Base-by-base conservation (phyloP, 2,329 filamentous ascomycete species). In the Diaporthe citri region DNA sequence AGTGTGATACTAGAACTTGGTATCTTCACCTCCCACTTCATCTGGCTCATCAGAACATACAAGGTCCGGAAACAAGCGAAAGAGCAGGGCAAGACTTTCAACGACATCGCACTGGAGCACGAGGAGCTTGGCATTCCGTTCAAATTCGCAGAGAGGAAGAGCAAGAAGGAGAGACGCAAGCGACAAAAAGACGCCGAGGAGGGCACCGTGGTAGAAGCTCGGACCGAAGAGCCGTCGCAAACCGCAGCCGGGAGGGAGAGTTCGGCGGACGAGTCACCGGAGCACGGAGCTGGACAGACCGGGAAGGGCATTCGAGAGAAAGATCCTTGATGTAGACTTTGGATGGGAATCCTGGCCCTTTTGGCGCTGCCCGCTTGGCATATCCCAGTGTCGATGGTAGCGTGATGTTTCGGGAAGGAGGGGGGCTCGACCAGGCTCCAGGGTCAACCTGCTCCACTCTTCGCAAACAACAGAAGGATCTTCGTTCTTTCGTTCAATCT, bases 1-100 rank as follows among this genome's bases (percentile, higher is more conserved):
- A 91, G 90, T 75, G 85, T 90, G 73, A 57, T 88, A 4, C 85
- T 93, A 17, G 91, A 93, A 79, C 81, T 87, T 9, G 91, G 90
- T 15, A 92, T 93, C 73, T 91, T 92, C 78, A 64, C 82, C 34
- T 91, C 88, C 17, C 91, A 93, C 77, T 81, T 88, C 13, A 83
- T 91, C 73, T 93, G 91, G 91, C 82, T 89, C 3, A 82, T 88
- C 77, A 88, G 90, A 31, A 89, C 90, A 6, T 86, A 89, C 28
- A 83, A 84, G 69, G 80, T 91, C 51, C 86, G 89, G 20, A 85
- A 83, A 74, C 85, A 87, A 76, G 90, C 90, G 4, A 88, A 88
- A 76, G 82, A 82, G 8, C 80, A 84, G 5, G 88, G 88, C 1
- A 87, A 86, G 79, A 88, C 86, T 0, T 89, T 91, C 77, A 90